Base-by-base conservation (phyloP, 169 alveolate genomes). In the Babesia gibsoni region DNA sequence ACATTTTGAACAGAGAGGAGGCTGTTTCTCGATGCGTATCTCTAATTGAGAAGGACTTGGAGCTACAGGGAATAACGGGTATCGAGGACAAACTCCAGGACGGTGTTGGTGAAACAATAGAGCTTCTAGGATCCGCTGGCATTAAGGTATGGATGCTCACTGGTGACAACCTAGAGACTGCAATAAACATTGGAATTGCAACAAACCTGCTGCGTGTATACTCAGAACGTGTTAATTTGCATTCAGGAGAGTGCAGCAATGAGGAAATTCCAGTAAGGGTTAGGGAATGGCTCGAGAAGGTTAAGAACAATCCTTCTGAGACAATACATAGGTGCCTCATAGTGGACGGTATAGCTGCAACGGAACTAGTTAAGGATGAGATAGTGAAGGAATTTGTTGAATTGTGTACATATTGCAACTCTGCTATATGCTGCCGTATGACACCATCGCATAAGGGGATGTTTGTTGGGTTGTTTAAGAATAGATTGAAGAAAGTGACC, bases 71-170 rank as follows among this genome's bases (percentile, higher is more conserved):
- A 16, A 92, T 95, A 22, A 94, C 99, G 4, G 99, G 99, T 0
- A 93, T 97, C 3, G 99, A 96, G 77, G 99, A 97, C 85, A 94
- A 94, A 79, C 88, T 97, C 59, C 97, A 96, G 84, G 99, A 95
- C 32, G 93, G 94, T 25, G 99, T 97, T 20, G 98, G 98, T 12
- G 98, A 96, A 82, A 91, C 98, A 4, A 92, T 97, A 41, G 93
- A 91, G 54, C 95, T 93, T 58, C 86, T 97, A 64, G 82, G 95
- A 65, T 69, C 86, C 41, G 99, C 99, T 1, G 99, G 98, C 18
- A 94, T 97, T 36, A 95, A 96, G 74, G 92, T 96, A 3, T 97
- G 99, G 99, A 97, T 97, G 99, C 90, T 97, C 29, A 97, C 99
- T 7, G 99, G 99, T 33, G 99, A 96, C 88, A 96, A 96, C 83